Evolutionary conservation across 495 filamentous ascomycete species (phyloP), one percentile per base, ranked within the genome.

Genomic region (Talaromyces borbonicus): DNA sequence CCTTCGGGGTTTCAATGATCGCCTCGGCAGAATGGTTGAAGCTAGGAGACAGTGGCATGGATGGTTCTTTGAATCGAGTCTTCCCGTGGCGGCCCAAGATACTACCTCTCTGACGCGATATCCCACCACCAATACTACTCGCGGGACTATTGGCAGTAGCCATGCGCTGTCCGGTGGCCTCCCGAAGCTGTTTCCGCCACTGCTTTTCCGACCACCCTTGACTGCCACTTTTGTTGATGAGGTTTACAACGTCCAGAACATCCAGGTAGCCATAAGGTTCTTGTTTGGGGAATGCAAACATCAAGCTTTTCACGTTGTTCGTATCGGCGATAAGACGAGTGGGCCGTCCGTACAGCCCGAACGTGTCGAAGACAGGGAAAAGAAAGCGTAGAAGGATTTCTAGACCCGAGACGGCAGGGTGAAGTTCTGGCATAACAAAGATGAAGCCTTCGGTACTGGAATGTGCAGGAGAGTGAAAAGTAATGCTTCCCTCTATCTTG

Each of bases 201-300:
- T 95, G 81, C n/a, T 80, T 68, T 62, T 96, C 93, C 30, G 67
- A 81, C 85, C 89, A 95, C n/a, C 60, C 71, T 22, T 77, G 61
- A 59, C 82, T 92, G 5, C 85, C 88, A 5, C 86, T 73, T 3
- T 79, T 81, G 49, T 84, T 69, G 48, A 97, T 85, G 25, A 97
- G 63, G 41, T 68, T 72, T 11, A 79, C 79, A 7, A 97, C 86
- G 62, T 99, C 92, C 29, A 86, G 53, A 23, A 90, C 75, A 52
- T 97, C 93, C 16, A 97, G 62, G 59, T 97, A 97, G 0, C 92
- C 90, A 58, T 95, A 95, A 46, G 84, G 77, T 31, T 79, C 79
- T 47, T 93, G 78, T 53, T 83, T 84, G 0, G 92, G 93, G 80
- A 99, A 90, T 0, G 88, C 93, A 65, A 99, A 97, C 92, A 99